Evolutionary conservation across 1,284 basidiomycete species (phyloP).

Genomic region (Agroathelia rolfsii): DNA sequence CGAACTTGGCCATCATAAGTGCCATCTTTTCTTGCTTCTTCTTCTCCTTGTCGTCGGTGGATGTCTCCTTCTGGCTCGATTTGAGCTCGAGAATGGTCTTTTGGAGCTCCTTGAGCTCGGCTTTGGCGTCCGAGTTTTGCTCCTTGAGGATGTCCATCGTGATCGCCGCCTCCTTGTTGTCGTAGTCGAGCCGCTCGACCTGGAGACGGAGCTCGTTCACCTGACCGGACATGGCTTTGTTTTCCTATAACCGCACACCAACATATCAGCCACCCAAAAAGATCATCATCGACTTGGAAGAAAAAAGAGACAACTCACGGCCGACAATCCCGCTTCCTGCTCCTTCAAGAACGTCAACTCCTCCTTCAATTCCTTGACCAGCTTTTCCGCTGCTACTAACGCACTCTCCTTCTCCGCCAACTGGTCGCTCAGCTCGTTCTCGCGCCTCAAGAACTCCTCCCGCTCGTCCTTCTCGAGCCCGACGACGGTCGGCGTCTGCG

Average conservation of each 20-base stretch:
- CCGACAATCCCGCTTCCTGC: conserved; percentile 70
- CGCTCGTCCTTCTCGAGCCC: conserved; percentile 92
- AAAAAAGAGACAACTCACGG: conserved; percentile 33
- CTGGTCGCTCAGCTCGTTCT: conserved; percentile 94
- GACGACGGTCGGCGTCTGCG: conserved; percentile 78
- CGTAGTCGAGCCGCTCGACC: conserved; percentile 88
- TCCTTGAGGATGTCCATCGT: conserved; percentile 96
- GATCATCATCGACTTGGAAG: conserved; percentile 3
- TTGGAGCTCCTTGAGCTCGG: conserved; percentile 86
- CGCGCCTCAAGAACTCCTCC: conserved; percentile 92
- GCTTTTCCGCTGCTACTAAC: conserved; percentile 65
- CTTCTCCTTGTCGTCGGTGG: conserved; percentile 94
- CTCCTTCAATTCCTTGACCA: conserved; percentile 78
- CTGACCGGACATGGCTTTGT: conserved; percentile 83
- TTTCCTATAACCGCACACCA: conserved; percentile 49
- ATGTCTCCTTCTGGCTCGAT: conserved; percentile 74
- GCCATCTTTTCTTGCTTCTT: conserved; percentile 99
- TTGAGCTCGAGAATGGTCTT: conserved; percentile 75
- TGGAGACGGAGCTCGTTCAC: conserved; percentile 89
- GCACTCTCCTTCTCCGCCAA: conserved; percentile 87
- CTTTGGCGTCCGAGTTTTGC: conserved; percentile 82
- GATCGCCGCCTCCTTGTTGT: conserved; percentile 91
- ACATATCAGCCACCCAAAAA: conserved; percentile 3
- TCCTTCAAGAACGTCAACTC: conserved; percentile 86
- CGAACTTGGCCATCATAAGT: conserved; percentile 99